A percentile compares a stretch with the other conserved stretches of the same genome.
These are phyloP conservation scores for Colletotrichum orchidophilum DNA, from an alignment of 2,329 filamentous ascomycete genomes.

Conservation along the genomic window DNA sequence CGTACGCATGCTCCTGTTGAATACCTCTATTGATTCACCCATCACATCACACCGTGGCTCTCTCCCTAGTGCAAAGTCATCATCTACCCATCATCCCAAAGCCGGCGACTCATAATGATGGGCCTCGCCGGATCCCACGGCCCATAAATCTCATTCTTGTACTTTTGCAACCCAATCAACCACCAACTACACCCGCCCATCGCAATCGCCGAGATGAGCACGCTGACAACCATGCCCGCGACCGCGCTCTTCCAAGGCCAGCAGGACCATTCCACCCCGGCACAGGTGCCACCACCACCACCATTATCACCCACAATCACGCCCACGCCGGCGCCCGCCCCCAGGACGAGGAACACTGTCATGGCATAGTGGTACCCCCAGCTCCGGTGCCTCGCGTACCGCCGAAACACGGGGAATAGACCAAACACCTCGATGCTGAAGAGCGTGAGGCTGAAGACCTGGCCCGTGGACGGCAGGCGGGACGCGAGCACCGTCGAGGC, in stretches of 20 bases:
- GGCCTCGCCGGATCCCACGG: constrained; percentile 97
- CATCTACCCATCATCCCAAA: constrained; percentile 55
- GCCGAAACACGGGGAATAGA: constrained; percentile 95
- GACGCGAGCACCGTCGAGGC: constrained; percentile 93
- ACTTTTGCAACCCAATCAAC: constrained; percentile 96
- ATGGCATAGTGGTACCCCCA: constrained; percentile 83
- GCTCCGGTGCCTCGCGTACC: constrained; percentile 83
- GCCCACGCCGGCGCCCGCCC: constrained; percentile 82
- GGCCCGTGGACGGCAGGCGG: constrained; percentile 86
- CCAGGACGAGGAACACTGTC: constrained; percentile 79
- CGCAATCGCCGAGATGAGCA: constrained; percentile 76
- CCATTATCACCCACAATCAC: constrained; percentile 61
- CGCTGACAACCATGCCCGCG: constrained; percentile 79
- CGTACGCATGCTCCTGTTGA: neutral
- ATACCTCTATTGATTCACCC: neutral
- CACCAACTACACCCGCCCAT: constrained; percentile 98
- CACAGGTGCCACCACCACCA: constrained; percentile 34
- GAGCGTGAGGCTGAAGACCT: constrained; percentile 93
- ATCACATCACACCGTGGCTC: neutral
- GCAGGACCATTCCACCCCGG: constrained; percentile 35
- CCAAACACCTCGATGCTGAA: constrained; percentile 99
- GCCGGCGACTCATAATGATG: constrained; percentile 76
- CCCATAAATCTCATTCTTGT: constrained; percentile 98
- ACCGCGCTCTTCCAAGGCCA: constrained; percentile 66
- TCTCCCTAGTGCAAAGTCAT: neutral